Evolutionary conservation across 2,329 filamentous ascomycete genomes (phyloP).

Genomic region (Akanthomyces muscarius): DNA sequence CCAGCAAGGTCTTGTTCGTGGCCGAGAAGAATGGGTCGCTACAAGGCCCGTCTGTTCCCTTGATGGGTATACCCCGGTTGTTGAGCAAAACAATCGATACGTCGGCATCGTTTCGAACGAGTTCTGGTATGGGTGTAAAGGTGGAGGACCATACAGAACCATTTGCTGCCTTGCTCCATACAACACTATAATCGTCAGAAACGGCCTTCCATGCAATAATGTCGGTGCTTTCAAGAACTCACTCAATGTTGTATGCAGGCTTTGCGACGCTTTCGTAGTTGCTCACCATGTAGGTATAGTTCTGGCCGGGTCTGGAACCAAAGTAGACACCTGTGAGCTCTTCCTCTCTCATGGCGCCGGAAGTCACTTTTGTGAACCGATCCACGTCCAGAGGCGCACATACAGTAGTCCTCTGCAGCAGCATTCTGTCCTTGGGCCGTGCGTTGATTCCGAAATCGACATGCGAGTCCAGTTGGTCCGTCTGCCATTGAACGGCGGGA

Average conservation of each 20-base stretch:
- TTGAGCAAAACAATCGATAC: slow-evolving; percentile 16
- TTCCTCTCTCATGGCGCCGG: neutral
- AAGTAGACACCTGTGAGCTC: slow-evolving; percentile 4
- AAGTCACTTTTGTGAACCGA: neutral
- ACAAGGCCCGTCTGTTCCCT: slow-evolving; percentile 13
- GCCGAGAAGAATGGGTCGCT: slow-evolving; percentile 16
- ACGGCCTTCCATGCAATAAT: neutral
- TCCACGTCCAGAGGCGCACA: neutral
- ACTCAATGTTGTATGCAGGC: slow-evolving; percentile 9
- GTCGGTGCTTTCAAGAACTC: neutral
- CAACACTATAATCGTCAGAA: neutral
- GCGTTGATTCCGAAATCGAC: slow-evolving; percentile 3
- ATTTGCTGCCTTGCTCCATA: neutral
- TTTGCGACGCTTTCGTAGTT: slow-evolving; percentile 5
- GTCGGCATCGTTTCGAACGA: slow-evolving; percentile 14
- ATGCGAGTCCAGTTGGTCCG: neutral
- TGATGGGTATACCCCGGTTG: slow-evolving; percentile 13
- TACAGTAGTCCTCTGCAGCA: neutral
- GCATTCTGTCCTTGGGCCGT: neutral
- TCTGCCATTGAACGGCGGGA: neutral
- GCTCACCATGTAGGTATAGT: slow-evolving; percentile 13
- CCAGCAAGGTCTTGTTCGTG: neutral
- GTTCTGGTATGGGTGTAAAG: slow-evolving; percentile 6
- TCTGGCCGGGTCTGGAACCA: neutral
- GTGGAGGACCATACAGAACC: neutral